Evolutionary conservation across 2,329 filamentous ascomycete genomes (phyloP).

Genomic region (Beauveria sp.): DNA sequence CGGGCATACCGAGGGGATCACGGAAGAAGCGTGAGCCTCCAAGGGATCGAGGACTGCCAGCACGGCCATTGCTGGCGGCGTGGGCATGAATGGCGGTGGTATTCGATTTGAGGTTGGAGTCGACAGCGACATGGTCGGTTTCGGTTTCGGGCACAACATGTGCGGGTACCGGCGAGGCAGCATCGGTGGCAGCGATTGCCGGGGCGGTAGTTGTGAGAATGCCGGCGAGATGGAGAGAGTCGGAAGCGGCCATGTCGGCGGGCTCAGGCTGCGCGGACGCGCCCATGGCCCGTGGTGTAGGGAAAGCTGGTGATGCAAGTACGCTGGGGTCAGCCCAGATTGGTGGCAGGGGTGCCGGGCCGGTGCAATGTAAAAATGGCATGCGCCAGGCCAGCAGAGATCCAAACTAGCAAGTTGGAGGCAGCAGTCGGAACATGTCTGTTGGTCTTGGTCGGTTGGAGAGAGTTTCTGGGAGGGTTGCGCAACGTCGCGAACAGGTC

Average conservation of each 20-base stretch:
- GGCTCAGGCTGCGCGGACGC: neutral
- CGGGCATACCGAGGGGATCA: conserved; percentile 19
- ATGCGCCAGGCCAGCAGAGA: neutral
- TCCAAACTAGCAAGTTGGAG: neutral
- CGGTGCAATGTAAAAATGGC: neutral
- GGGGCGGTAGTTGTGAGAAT: neutral
- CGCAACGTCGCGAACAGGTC: neutral
- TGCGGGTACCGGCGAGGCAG: conserved; percentile 6
- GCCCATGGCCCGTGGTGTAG: neutral
- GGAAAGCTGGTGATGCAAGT: neutral
- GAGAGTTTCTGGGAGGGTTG: neutral
- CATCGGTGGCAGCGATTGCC: conserved; percentile 13
- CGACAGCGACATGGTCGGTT: conserved; percentile 10
- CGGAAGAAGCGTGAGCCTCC: conserved; percentile 28
- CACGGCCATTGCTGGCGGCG: conserved; percentile 11
- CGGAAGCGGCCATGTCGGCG: conserved; percentile 2
- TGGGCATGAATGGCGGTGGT: conserved; percentile 9
- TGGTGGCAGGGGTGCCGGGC: neutral
- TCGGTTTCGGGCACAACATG: conserved; percentile 13
- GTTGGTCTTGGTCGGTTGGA: neutral
- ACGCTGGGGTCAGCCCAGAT: neutral
- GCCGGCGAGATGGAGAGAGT: neutral
- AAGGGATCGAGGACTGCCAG: conserved; percentile 20
- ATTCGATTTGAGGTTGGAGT: conserved; percentile 14
- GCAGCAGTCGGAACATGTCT: conserved; percentile 7